Base-by-base conservation (phyloP, 2,329 filamentous ascomycete genomes). In the Parastagonospora avenae region DNA sequence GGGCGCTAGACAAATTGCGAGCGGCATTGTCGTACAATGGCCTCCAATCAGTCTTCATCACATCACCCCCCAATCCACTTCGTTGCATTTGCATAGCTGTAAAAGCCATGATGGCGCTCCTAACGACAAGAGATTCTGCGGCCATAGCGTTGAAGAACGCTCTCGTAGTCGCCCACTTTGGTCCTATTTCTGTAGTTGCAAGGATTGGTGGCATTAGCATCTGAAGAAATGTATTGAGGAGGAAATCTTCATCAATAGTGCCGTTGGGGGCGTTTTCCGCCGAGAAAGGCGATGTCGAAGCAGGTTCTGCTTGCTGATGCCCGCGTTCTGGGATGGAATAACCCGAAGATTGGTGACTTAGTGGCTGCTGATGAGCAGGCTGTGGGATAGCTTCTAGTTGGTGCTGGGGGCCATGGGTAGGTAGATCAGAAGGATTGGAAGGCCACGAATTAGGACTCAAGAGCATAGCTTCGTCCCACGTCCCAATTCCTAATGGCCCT, bases 121-220 rank as follows among this genome's bases (percentile, higher is more conserved):
- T 63, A 10, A 83, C 77, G 70, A 83, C 77, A 2, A 71, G 59
- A 0, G 80, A 82, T 8, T 74, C 67, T 14, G 69, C 69, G 3
- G 80, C 76, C 76, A 82, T 80, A 2, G 75, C 70, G 1, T 79
- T 72, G 14, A 83, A 74, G 28, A 78, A 71, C 39, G 79, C 77
- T 4, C 80, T 73, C 57, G 81, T 80, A 0, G 76, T 72, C 2
- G 77, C 69, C 81, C 81, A 83, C 44, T 77, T 79, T 55, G 78
- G 79, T 9, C 58, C 60, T 48, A 79, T 80, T 56, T 83, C 82
- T 0, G 83, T 77, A 41, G 82, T 78, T 14, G 78, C 77, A 4
- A 83, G 73, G 27, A 83, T 82, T 1, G 80, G 80, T 5, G 80
- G 80, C n/a, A 78, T 77, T 12, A 79, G 75, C 2, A 79, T 77